A percentile compares a stretch with the other conserved stretches of the same genome.
phyloP scores from a whole-genome alignment of 345 rosid genomes.

The Gossypium sturtianum region DNA sequence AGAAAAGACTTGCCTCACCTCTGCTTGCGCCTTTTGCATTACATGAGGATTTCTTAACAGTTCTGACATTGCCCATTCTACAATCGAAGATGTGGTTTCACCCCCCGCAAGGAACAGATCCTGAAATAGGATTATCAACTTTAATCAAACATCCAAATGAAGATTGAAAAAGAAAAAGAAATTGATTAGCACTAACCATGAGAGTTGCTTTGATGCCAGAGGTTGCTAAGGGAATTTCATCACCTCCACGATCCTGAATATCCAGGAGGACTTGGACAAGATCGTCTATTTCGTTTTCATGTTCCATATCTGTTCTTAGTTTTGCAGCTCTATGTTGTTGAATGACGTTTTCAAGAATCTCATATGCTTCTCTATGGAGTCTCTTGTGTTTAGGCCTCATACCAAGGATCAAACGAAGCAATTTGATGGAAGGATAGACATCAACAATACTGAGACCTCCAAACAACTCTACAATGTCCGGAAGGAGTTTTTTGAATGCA shows the following conservation, averaged over 20 bases:
- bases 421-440: neutral
- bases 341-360: neutral
- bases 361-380: neutral
- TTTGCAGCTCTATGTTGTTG: neutral
- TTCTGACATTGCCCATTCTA: neutral
- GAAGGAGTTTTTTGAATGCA: neutral
- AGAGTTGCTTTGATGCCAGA: neutral
- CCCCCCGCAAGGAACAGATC: neutral
- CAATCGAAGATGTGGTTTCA: neutral
- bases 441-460: conserved; percentile 6
- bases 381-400: neutral
- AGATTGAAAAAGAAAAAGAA: neutral
- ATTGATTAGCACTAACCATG: neutral
- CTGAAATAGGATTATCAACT: neutral
- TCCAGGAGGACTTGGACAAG: neutral
- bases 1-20: neutral
- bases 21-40: neutral
- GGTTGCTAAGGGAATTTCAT: neutral
- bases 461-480: neutral
- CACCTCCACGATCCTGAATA: neutral
- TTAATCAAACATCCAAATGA: neutral
- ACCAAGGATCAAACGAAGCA: neutral
- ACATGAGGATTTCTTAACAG: neutral
- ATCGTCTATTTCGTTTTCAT: neutral
- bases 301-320: neutral